Conservation (phyloP, 495 filamentous ascomycete species). For the Mytilinidion resinicola region DNA sequence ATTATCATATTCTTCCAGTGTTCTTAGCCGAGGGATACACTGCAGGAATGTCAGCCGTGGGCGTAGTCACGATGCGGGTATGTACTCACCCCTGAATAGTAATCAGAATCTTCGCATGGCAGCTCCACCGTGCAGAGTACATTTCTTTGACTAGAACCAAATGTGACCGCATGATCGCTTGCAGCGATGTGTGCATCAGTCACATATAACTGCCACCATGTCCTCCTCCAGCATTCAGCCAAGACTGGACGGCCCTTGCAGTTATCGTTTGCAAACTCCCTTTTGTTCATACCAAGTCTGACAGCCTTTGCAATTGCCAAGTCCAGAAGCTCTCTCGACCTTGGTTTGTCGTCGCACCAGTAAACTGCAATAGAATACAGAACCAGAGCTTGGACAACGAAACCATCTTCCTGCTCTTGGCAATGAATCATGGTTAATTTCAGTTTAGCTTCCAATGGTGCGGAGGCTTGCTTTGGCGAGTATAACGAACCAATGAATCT, state of each 20-base stretch:
- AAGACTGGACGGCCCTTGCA: constrained; percentile 47
- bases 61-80: neutral
- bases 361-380: constrained; percentile 71
- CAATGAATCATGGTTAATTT: neutral
- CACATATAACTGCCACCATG: constrained; percentile 86
- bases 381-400: constrained; percentile 62
- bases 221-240: constrained; percentile 72
- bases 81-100: constrained; percentile 30
- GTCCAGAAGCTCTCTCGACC: constrained; percentile 58
- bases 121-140: constrained; percentile 35
- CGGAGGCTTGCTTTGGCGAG: constrained; percentile 35
- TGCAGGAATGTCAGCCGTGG: neutral
- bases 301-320: constrained; percentile 65
- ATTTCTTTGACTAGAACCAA: constrained; percentile 30
- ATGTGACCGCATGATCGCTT: constrained; percentile 27
- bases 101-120: constrained; percentile 69
- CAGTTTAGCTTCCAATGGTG: constrained; percentile 10
- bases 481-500: constrained; percentile 62
- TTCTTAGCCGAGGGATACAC: constrained; percentile 14
- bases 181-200: constrained; percentile 56
- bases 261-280: constrained; percentile 43
- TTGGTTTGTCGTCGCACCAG: constrained; percentile 60
- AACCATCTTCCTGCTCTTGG: neutral
- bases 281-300: constrained; percentile 65
- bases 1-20: constrained; percentile 14